A percentile compares a stretch with the other conserved stretches of the same genome.
Evolutionary conservation across 2,329 filamentous ascomycete genomes (phyloP).

Genomic region (Juglanconis oblonga): DNA sequence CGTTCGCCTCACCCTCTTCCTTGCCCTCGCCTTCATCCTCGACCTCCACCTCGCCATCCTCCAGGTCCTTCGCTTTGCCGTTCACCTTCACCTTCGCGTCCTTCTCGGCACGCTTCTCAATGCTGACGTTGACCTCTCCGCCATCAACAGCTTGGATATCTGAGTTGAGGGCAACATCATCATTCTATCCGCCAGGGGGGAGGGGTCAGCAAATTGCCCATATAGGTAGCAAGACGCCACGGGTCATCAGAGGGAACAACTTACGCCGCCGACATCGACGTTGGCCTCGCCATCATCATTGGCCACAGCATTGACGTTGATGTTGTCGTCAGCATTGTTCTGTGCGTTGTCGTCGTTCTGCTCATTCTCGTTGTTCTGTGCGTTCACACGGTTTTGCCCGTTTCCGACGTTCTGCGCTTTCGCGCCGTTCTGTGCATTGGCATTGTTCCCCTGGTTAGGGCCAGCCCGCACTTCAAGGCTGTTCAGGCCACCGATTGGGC

Average conservation of each 20-base stretch:
- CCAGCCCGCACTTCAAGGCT: background rate
- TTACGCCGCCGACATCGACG: background rate
- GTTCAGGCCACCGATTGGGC: background rate
- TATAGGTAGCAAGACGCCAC: no score
- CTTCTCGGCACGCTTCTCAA: background rate
- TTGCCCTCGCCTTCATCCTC: background rate
- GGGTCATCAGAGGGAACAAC: no score
- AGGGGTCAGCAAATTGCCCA: no score
- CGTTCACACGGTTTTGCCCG: background rate
- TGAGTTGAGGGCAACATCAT: background rate
- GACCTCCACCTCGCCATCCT: background rate
- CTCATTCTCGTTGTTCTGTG: background rate
- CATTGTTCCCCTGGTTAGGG: background rate
- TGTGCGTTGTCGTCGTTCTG: background rate
- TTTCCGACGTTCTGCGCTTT: background rate
- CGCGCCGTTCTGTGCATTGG: background rate
- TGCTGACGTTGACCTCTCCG: background rate
- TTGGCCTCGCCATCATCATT: background rate
- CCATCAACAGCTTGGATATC: background rate
- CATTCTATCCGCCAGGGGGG: background rate
- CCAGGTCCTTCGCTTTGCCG: background rate
- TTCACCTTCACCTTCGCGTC: no score
- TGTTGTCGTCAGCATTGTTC: background rate
- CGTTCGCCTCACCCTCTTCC: background rate
- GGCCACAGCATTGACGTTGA: background rate